Conservation (phyloP, 2,329 filamentous ascomycete species). For the Nothophoma quercina region DNA sequence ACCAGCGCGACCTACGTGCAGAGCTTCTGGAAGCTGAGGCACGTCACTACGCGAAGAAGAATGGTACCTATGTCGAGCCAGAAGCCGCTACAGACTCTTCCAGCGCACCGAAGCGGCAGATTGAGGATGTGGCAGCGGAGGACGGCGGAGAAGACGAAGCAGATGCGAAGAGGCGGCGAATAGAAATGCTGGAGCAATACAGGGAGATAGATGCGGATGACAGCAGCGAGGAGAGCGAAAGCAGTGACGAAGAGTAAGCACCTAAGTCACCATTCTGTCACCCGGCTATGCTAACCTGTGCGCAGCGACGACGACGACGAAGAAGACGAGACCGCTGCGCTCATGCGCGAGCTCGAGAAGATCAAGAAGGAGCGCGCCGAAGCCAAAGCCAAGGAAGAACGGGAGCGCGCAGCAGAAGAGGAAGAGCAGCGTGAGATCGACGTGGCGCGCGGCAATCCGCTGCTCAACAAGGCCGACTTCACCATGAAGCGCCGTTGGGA, state of each 20-base stretch:
- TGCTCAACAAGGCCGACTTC: slow-evolving; percentile 88
- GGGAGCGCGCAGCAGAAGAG: slow-evolving; percentile 79
- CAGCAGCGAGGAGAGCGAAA: slow-evolving; percentile 62
- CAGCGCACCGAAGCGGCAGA: slow-evolving; percentile 68
- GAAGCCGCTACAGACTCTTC: slow-evolving; percentile 50
- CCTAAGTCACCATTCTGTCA: neutral
- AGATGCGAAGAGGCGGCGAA: slow-evolving; percentile 80
- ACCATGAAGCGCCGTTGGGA: slow-evolving; percentile 95
- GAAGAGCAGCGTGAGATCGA: slow-evolving; percentile 84
- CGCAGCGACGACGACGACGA: slow-evolving; percentile 61
- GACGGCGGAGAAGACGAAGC: slow-evolving; percentile 68
- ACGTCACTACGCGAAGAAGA: slow-evolving; percentile 85
- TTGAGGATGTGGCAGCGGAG: slow-evolving; percentile 59
- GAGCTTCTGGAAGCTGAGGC: slow-evolving; percentile 91
- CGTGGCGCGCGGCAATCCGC: slow-evolving; percentile 89
- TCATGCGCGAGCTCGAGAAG: slow-evolving; percentile 92
- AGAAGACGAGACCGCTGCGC: slow-evolving; percentile 81
- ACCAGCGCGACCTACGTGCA: slow-evolving; percentile 80
- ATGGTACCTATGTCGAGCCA: slow-evolving; percentile 65
- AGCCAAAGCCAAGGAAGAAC: slow-evolving; percentile 82
- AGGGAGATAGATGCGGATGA: slow-evolving; percentile 85
- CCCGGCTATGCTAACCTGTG: slow-evolving; percentile 21
- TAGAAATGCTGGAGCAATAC: slow-evolving; percentile 80
- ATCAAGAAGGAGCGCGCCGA: slow-evolving; percentile 87
- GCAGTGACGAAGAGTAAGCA: slow-evolving; percentile 64